Conservation (phyloP, 2,329 filamentous ascomycete genomes). For the Beauveria bassiana region DNA sequence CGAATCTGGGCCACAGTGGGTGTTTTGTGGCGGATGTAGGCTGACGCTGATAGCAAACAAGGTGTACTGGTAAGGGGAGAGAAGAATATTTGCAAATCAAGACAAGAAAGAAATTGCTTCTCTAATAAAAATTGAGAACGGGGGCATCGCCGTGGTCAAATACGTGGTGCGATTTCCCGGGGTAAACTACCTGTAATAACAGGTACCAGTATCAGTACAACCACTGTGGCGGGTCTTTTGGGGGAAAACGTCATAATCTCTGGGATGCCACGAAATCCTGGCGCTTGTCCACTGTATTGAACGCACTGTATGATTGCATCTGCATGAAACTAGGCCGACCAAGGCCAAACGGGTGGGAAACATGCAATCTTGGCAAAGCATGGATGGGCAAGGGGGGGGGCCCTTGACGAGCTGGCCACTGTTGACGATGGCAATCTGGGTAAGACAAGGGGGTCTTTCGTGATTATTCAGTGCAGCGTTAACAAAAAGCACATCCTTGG, state of each 20-base stretch:
- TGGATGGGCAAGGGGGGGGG: background rate
- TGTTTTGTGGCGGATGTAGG: background rate
- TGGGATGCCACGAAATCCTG: background rate
- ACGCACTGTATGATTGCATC: background rate
- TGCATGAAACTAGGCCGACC: conserved; percentile 4
- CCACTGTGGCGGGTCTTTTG: background rate
- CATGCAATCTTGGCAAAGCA: background rate
- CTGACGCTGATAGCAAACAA: background rate
- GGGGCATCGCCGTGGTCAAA: background rate
- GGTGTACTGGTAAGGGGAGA: background rate
- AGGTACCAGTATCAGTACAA: background rate
- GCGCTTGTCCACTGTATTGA: background rate
- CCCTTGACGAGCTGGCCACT: background rate
- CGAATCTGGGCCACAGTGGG: background rate
- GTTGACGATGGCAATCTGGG: too few relatives aligned
- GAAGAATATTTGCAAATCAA: background rate
- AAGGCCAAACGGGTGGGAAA: background rate
- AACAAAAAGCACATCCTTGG: too few relatives aligned
- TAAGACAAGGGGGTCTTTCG: too few relatives aligned
- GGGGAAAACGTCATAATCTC: background rate
- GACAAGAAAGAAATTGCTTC: background rate
- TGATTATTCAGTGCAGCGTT: too few relatives aligned
- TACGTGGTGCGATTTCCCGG: background rate
- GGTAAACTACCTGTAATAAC: background rate
- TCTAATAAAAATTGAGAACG: background rate